Base-by-base conservation (phyloP, 169 alveolate genomes). In the Cryptosporidium canis region DNA sequence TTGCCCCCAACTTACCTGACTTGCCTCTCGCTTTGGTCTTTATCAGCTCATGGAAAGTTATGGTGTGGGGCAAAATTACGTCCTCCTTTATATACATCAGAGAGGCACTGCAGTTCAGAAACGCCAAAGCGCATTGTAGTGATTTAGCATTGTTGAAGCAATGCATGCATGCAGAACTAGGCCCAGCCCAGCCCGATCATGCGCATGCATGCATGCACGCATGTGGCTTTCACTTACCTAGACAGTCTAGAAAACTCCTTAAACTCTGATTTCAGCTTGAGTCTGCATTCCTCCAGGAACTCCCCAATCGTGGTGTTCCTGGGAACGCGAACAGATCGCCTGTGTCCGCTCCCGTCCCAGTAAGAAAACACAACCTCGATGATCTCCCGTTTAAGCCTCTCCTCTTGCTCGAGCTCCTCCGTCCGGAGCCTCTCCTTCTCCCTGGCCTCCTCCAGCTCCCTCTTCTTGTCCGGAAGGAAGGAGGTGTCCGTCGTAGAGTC, bases 51-150 rank as follows among this genome's bases (percentile, higher is more conserved):
- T 67, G 92, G 29, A 93, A 92, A 27, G 92, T 90, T 39, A 85
- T 56, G 27, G 84, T 71, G 53, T 93, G 93, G 1, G 95, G 95
- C 6, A 93, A 90, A 31, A 93, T 92, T 39, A 90, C 90, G 41
- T 93, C 94, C 39, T 93, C 95, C 58, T 93, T 93, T 35, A 93
- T 90, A 64, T 90, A 93, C 91, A 93, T 85, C 18, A 93, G 67
- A 37, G 90, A 83, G 12, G 67, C 85, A n/a, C 91, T 67, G n/a
- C 43, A 18, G 29, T 39, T 56, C 9, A 27, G n/a, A 1, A 66
- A 66, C 8, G 12, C 41, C 4, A 21, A 9, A 1, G 16, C 12
- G 8, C n/a, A n/a, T n/a, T n/a, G n/a, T n/a, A n/a, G n/a, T n/a
- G n/a, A n/a, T n/a, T n/a, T n/a, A n/a, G n/a, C n/a, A n/a, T n/a